Evolutionary conservation across 1,284 basidiomycete genomes (phyloP), one percentile per base, ranked within the genome.

Genomic region (Paramarasmius palmivorus): DNA sequence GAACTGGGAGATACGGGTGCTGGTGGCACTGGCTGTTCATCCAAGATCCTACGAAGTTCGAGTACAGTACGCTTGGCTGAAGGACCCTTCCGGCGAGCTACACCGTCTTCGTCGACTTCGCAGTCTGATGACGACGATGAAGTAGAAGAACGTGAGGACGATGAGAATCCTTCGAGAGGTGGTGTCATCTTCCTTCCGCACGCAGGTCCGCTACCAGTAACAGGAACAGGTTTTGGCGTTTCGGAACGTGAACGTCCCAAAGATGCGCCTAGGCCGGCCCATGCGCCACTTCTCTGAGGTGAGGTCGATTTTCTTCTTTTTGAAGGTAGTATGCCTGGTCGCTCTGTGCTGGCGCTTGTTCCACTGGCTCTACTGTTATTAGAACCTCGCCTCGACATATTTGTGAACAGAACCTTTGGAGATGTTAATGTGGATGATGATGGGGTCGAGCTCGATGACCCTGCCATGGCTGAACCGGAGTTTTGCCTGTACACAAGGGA

Each of bases 21-120:
- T 56, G 52, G 63, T 37, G 55, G 62, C 50, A 57, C 72, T 17
- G 75, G 73, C 57, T 85, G 82, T 6, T 80, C 77, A 57, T 84
- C 79, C 9, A 90, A 75, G 54, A 90, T 90, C 62, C 81, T 84
- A 47, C 87, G 81, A 15, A 90, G 73, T 15, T 80, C 82, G 55
- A 79, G 75, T 19, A 90, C 72, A 1, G 88, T 86, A 54, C 76
- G 81, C 63, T 83, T 73, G 57, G 79, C 68, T 5, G 69, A 62
- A 55, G 47, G 47, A 17, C 47, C 38, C 15, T 42, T 10, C 9
- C 40, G 9, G 15, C 20, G 38, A n/a, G 44, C 19, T 9, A 25
- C 44, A 12, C 44, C 14, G 15, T 32, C 25, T n/a, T n/a, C n/a
- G n/a, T n/a, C n/a, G 23, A 32, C 32, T 15, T 19, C 26, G 32